Evolutionary conservation across 169 alveolate genomes (phyloP), one percentile per base, ranked within the genome.

Genomic region (Cytauxzoon felis): DNA sequence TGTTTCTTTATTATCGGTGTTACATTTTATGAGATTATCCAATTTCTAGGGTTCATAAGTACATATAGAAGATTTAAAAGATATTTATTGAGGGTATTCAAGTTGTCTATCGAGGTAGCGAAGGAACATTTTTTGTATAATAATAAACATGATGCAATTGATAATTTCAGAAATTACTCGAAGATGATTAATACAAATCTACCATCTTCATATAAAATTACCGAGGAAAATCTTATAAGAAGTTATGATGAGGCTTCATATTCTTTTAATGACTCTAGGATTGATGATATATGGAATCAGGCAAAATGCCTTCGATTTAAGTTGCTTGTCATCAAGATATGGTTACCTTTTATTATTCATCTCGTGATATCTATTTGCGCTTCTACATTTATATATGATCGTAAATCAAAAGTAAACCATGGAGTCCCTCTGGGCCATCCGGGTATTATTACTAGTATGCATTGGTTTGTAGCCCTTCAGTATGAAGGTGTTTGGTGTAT

Each of bases 401-500:
- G 58, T 34, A 57, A 72, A 23, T 41, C 65, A 30, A 48, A 72
- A 19, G 42, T 56, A 64, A 34, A 65, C 27, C 66, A 66, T 69
- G 49, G 57, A 60, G 82, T 76, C 23, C 86, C 86, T 21, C 32
- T 76, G 24, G 86, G 62, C 23, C 86, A 65, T 42, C 76, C 82
- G 7, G 66, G 51, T 9, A 43, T 66, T 8, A 49, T 76, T 2
- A 34, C 86, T 23, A 61, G 53, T 50, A 30, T 65, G 19, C 49
- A 66, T 54, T 76, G 86, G 86, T 66, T 59, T 40, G 82, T 70
- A 49, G 86, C 86, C 2, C 36, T 76, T 16, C 75, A 76, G 45
- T 76, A 76, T 33, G 86, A 76, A 30, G 86, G 86, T 6, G 38
- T 76, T 13, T 43, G 67, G 81, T 76, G 86, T 47, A 76, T 65